Evolutionary conservation across 106 monocot species (phyloP).

Genomic region (Dioscorea zingiberensis): DNA sequence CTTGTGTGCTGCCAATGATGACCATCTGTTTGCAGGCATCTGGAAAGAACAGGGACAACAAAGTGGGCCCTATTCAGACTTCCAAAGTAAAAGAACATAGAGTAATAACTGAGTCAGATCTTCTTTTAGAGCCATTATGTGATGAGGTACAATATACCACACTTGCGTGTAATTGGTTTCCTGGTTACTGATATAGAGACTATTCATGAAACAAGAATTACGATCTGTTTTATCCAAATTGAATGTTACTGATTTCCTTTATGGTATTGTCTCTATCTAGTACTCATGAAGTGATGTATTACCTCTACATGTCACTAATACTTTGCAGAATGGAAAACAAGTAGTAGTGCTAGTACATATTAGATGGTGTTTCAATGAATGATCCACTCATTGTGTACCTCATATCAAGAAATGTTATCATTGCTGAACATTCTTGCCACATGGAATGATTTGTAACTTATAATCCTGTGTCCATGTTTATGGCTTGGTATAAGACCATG

Average conservation of each 20-base stretch:
- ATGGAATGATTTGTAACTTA: too few relatives aligned
- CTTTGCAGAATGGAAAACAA: too few relatives aligned
- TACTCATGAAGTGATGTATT: too few relatives aligned
- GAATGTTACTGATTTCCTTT: neutral
- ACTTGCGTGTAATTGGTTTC: neutral
- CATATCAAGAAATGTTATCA: too few relatives aligned
- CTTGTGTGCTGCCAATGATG: too few relatives aligned
- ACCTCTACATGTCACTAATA: too few relatives aligned
- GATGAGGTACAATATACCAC: conserved; percentile 37
- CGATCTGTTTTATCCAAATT: neutral
- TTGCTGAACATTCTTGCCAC: too few relatives aligned
- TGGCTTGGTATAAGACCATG: too few relatives aligned
- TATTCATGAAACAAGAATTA: neutral
- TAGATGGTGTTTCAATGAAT: too few relatives aligned
- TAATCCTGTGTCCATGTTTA: too few relatives aligned
- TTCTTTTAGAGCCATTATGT: conserved; percentile 63
- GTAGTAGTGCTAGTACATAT: too few relatives aligned
- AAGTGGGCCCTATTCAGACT: neutral
- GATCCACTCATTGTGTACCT: too few relatives aligned
- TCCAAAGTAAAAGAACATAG: conserved; percentile 20
- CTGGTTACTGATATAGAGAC: neutral
- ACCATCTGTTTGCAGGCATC: conserved; percentile 15
- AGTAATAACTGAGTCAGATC: conserved; percentile 47
- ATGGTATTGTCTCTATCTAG: neutral
- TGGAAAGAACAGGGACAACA: conserved; percentile 10